These are phyloP conservation scores for Candida ponderosae DNA, from an alignment of 805 yeast genomes.

Conservation along the genomic window DNA sequence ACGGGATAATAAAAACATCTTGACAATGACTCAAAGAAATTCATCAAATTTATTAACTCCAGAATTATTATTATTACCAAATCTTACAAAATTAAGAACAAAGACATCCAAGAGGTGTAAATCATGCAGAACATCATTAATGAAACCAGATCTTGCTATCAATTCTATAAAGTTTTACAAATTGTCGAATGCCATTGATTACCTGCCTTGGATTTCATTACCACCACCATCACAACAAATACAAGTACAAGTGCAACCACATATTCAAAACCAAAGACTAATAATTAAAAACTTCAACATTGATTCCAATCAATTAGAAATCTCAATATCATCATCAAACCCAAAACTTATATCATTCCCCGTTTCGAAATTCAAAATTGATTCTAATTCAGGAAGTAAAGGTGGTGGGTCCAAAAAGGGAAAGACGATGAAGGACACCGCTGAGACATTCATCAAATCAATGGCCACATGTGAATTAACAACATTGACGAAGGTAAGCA, in stretches of 20 bases:
- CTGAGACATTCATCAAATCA: conserved; percentile 13
- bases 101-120: conserved; percentile 19
- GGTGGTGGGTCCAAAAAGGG: too few species aligned
- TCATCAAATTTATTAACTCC: neutral
- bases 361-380: conserved; percentile 9
- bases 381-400: conserved; percentile 9
- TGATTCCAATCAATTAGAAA: neutral
- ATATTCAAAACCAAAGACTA: too few species aligned
- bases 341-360: conserved; percentile 8
- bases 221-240: too few species aligned
- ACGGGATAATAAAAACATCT: too few species aligned
- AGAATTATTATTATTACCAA: conserved; percentile 5
- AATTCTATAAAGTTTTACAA: conserved; percentile 19
- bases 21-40: neutral
- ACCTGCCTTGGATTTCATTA: conserved; percentile 7
- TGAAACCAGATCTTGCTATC: conserved; percentile 20
- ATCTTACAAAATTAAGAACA: conserved; percentile 11
- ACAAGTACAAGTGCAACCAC: too few species aligned
- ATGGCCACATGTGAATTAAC: conserved; percentile 25
- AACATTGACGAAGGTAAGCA: conserved; percentile 16
- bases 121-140: conserved; percentile 17
- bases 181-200: conserved; percentile 19
- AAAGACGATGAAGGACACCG: too few species aligned
- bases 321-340: conserved; percentile 9
- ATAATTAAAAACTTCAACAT: too few species aligned